phyloP scores from a whole-genome alignment of 2,329 filamentous ascomycete genomes.

The Fusarium begoniae region DNA sequence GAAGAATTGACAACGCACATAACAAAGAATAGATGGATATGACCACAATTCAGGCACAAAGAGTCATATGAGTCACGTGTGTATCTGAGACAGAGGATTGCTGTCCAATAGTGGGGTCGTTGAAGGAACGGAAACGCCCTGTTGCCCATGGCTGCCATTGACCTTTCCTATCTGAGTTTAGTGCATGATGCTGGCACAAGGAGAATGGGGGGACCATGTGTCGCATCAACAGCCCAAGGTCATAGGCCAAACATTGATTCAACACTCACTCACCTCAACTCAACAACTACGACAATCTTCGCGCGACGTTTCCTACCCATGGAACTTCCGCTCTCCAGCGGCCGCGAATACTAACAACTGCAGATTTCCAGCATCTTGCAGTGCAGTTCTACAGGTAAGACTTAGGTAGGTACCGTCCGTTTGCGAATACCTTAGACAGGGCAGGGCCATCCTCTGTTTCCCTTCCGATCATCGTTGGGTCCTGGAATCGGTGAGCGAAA shows the following conservation, averaged over 20 bases:
- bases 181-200: slow-evolving; percentile 33
- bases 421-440: slow-evolving; percentile 20
- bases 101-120: slow-evolving; percentile 38
- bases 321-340: slow-evolving; percentile 43
- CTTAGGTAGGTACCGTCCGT: slow-evolving; percentile 20
- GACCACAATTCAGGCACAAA: slow-evolving; percentile 24
- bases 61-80: slow-evolving; percentile 36
- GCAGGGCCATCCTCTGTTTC: slow-evolving; percentile 10
- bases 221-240: slow-evolving; percentile 43
- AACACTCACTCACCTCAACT: slow-evolving; percentile 25
- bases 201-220: slow-evolving; percentile 44
- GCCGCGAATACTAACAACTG: slow-evolving; percentile 41
- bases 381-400: slow-evolving; percentile 33
- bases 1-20: slow-evolving; percentile 10
- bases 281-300: slow-evolving; percentile 37
- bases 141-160: slow-evolving; percentile 47
- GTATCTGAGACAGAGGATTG: slow-evolving; percentile 26
- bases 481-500: slow-evolving; percentile 40
- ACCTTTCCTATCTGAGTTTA: slow-evolving; percentile 37
- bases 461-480: slow-evolving; percentile 26
- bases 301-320: slow-evolving; percentile 38
- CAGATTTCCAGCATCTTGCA: slow-evolving; percentile 12
- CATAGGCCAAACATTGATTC: slow-evolving; percentile 41
- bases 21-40: background rate
- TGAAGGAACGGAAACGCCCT: slow-evolving; percentile 30